Conservation (phyloP, 2,329 filamentous ascomycete genomes). For the Exophiala sideris region DNA sequence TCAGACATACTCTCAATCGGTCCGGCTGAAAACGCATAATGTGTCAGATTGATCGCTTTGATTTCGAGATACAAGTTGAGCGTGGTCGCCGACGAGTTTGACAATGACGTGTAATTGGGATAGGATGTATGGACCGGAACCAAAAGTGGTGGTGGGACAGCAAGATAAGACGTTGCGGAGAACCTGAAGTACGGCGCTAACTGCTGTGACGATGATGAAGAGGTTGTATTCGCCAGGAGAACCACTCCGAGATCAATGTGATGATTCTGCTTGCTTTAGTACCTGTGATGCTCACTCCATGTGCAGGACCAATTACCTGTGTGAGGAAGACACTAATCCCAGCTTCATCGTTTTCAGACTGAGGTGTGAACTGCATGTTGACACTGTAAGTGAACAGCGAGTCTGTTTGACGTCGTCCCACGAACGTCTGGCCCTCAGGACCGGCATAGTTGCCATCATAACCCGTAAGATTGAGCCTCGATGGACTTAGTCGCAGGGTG, state of each 20-base stretch:
- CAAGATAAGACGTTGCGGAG: not conserved
- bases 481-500: not conserved
- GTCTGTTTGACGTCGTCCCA: not conserved
- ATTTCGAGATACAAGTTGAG: not conserved
- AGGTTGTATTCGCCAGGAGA: not conserved
- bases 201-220: not conserved
- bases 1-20: not conserved
- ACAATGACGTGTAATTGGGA: not conserved
- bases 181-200: not conserved
- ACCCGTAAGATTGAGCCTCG: not conserved
- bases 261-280: not conserved
- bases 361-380: not conserved
- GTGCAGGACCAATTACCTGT: not conserved
- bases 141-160: not conserved
- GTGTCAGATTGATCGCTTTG: not conserved
- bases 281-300: not conserved
- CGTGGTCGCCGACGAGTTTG: not conserved
- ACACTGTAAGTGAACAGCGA: not conserved
- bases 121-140: not conserved
- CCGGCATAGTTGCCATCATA: not conserved
- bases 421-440: not conserved
- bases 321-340: not conserved
- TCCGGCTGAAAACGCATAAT: not conserved
- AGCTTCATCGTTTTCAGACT: not conserved
- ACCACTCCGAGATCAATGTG: not conserved